These are phyloP conservation scores for Physcomitrium patens DNA, from an alignment of 225 moss, liverwort and hornwort species.

Conservation along the genomic window DNA sequence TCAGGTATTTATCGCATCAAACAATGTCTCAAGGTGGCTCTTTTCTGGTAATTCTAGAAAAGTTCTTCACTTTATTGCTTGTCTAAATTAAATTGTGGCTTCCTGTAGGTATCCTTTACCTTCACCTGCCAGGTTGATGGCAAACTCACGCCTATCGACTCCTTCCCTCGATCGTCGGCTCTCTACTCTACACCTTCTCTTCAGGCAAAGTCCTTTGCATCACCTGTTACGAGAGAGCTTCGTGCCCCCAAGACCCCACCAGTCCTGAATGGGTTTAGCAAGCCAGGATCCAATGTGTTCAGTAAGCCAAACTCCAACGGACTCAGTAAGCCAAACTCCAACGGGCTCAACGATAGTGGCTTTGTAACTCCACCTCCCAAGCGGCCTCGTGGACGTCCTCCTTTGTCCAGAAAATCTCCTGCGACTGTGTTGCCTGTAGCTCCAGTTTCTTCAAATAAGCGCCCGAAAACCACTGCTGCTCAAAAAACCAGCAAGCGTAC, in stretches of 20 bases:
- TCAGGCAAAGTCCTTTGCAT: constrained; percentile 26
- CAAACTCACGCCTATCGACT: constrained; percentile 83
- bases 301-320: constrained; percentile 38
- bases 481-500: constrained; percentile 37
- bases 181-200: constrained; percentile 45
- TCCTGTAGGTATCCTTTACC: constrained; percentile 80
- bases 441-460: constrained; percentile 45
- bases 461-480: constrained; percentile 51
- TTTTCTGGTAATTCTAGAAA: not conserved
- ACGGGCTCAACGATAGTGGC: constrained; percentile 17
- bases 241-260: constrained; percentile 32
- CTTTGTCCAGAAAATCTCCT: constrained; percentile 47
- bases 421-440: constrained; percentile 41
- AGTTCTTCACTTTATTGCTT: constrained; percentile 10
- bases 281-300: constrained; percentile 17
- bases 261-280: constrained; percentile 22
- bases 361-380: constrained; percentile 42
- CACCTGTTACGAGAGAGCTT: constrained; percentile 43
- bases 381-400: constrained; percentile 42
- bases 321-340: constrained; percentile 39
- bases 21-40: not conserved
- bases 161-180: constrained; percentile 47
- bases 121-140: constrained; percentile 97
- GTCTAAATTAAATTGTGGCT: not conserved
- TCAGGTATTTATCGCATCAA: constrained; percentile 53